A percentile compares a stretch with the other conserved stretches of the same genome.
Evolutionary conservation across 2,329 filamentous ascomycete species (phyloP).

Genomic region (Aspergillus ochraceoroseus): DNA sequence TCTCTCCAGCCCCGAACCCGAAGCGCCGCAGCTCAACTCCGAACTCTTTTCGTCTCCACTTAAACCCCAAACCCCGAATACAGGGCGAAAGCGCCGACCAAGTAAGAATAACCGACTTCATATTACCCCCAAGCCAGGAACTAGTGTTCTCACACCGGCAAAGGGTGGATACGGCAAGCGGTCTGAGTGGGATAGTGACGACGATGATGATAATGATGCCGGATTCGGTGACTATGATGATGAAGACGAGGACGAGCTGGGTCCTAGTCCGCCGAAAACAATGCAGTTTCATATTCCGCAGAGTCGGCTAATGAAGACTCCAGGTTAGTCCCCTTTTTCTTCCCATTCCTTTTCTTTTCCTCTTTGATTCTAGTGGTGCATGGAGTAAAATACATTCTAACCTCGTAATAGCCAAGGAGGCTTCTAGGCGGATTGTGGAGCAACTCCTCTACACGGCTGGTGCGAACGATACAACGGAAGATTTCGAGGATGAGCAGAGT

Average conservation of each 20-base stretch:
- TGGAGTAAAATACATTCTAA: not conserved
- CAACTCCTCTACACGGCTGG: constrained; percentile 47
- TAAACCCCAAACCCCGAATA: constrained; percentile 40
- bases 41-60: constrained; percentile 79
- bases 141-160: constrained; percentile 77
- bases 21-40: constrained; percentile 74
- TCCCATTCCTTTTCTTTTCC: not conserved
- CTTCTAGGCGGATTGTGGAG: constrained; percentile 47
- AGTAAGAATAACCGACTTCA: constrained; percentile 33
- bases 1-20: constrained; percentile 70
- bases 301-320: constrained; percentile 47
- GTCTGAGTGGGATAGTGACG: constrained; percentile 68
- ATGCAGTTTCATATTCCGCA: constrained; percentile 52
- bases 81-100: constrained; percentile 43
- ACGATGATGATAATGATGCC: constrained; percentile 67
- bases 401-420: constrained; percentile 42
- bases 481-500: constrained; percentile 39
- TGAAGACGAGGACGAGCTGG: constrained; percentile 56
- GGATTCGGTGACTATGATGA: constrained; percentile 55
- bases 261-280: constrained; percentile 81
- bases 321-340: constrained; percentile 33
- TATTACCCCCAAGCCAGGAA: constrained; percentile 64
- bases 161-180: constrained; percentile 31
- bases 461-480: constrained; percentile 38
- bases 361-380: not conserved